Percentiles rank a stretch among this genome's conserved stretches.
Evolutionary conservation across 176 grass and related monocot genomes (phyloP).

Genomic region (Raddia distichophylla): DNA sequence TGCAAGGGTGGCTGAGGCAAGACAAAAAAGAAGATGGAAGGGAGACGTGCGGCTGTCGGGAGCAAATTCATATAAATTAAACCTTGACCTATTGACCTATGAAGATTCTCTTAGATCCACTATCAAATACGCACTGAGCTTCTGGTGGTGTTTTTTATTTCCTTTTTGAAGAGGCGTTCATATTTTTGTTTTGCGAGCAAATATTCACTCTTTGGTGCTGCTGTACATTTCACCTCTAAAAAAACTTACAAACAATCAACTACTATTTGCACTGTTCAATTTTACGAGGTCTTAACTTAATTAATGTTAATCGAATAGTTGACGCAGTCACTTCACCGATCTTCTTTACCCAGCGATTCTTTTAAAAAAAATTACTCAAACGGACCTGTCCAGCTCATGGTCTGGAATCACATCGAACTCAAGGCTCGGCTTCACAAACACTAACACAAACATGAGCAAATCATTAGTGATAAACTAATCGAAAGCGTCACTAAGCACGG

Average conservation of each 20-base stretch:
- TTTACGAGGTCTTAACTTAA: constrained; percentile 4
- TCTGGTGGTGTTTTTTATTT: too few relatives aligned
- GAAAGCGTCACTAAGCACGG: constrained; percentile 10
- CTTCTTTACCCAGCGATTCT: background rate
- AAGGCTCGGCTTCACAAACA: background rate
- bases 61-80: too few relatives aligned
- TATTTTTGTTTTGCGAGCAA: background rate
- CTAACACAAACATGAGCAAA: background rate
- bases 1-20: too few relatives aligned
- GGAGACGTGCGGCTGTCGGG: too few relatives aligned
- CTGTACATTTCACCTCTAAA: background rate
- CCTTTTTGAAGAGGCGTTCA: too few relatives aligned
- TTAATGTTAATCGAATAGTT: background rate
- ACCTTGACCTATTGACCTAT: too few relatives aligned
- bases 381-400: background rate
- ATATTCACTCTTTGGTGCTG: background rate
- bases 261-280: background rate
- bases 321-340: background rate
- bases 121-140: too few relatives aligned
- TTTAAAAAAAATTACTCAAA: background rate
- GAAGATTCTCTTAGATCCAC: too few relatives aligned
- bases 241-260: background rate
- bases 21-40: too few relatives aligned
- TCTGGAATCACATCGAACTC: background rate
- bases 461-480: background rate